Base-by-base conservation (phyloP, 2,329 filamentous ascomycete genomes). In the Arthrinium puccinioides region DNA sequence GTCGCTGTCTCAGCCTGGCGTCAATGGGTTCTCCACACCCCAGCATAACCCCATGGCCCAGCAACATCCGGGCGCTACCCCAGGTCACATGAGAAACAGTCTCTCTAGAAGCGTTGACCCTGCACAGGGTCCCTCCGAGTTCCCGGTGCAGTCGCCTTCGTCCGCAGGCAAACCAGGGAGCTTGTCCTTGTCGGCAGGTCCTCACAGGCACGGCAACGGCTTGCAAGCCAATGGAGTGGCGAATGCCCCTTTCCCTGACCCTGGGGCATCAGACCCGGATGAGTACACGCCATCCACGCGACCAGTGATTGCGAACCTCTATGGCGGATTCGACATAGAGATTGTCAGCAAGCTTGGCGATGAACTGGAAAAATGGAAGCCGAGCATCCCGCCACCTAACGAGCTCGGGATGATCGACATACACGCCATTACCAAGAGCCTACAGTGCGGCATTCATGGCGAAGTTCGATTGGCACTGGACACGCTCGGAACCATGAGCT, bases 381-480 rank as follows among this genome's bases (percentile, higher is more conserved):
- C 89, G 0, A 82, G 85, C 39, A 71, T 88, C 25, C 90, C 92
- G 1, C 66, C 70, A 3, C 70, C 88, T 14, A 67, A 74, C 16
- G 89, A 97, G 50, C 71, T 97, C 36, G 92, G 90, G 8, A 74
- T 87, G 15, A 85, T 97, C 45, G 90, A 98, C 53, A 82, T 97
- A 20, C 83, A 89, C 47, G 88, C 90, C 15, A 70, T 98, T 27
- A 95, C 83, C 1, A 84, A 88, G 67, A 88, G 87, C 52, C 67
- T 98, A 25, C 88, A 95, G 55, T 94, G 85, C 38, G 90, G 90
- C 1, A 84, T 97, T 29, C 82, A 88, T 50, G 81, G 80, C 5
- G 92, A 98, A 62, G 82, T 95, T n/a, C 80, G 90, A 9, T 64
- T 95, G 44, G 90, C 90, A 3, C 67, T 98, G 30, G 92, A 97